Base-by-base conservation (phyloP, 2,329 filamentous ascomycete species). In the Emmonsia crescens region DNA sequence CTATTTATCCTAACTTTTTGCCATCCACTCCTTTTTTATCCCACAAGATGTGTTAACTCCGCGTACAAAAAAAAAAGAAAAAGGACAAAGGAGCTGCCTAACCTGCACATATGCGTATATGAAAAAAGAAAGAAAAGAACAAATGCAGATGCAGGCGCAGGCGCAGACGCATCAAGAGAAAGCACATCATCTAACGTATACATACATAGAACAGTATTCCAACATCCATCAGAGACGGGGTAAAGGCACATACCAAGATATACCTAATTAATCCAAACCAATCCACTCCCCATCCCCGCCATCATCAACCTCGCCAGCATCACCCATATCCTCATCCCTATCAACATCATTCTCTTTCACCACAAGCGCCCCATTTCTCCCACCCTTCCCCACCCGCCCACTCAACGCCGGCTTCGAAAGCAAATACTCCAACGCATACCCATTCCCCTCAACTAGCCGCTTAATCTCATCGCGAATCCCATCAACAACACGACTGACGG, bases 341-440 rank as follows among this genome's bases (percentile, higher is more conserved):
- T 65, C 67, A 40, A 63, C 66, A 21, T 65, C 72, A 57, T 71
- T 70, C 54, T 76, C 69, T 14, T 68, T 70, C 31, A 71, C 68
- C 64, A 69, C 68, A 5, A 68, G 65, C 33, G 63, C 71, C 59
- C 72, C 72, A 52, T 74, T 73, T n/a, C 69, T 70, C 40, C 75
- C 74, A 42, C 69, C 65, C 40, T 70, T 72, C n/a, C 16, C 36
- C 33, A 10, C 38, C 64, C 71, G 66, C 64, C 70, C 65, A 60
- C 70, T 65, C 10, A 75, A 69, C 6, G 74, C 67, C 10, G 82
- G 81, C 70, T 83, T 81, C 21, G 78, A 78, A 2, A 88, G 77
- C 38, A 96, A 78, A 71, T 95, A 96, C 70, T 96, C 90, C 60
- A 96, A 86, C 74, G 89, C 88, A 76, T 96, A 95, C 59, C 88